Evolutionary conservation across 768 basidiomycete genomes (phyloP), one percentile per base, ranked within the genome.

Genomic region (Mycena haematopus): DNA sequence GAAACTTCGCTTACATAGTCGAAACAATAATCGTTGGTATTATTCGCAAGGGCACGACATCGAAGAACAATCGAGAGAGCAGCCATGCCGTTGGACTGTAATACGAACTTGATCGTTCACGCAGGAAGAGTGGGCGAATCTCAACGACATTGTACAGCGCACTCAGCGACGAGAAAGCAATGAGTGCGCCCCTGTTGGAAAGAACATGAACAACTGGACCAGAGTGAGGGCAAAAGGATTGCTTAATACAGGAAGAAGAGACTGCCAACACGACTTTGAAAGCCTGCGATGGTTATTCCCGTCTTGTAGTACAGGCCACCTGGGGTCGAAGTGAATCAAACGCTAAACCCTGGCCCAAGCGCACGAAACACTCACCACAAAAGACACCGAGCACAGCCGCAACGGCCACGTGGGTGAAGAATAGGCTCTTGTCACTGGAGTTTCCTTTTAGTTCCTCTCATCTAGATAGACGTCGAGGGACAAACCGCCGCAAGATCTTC

Each of bases 1-100:
- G 4, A 36, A 50, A 15, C 21, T 42, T 25, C 15, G 75, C 91
- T 70, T 66, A 93, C 90, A 95, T 92, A 5, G 92, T 87, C 4
- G 88, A 84, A 7, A 97, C 89, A 52, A 96, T 78, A 55, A 99
- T 89, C 0, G 94, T 95, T 2, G 96, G 96, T 40, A 97, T 82
- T 45, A 99, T 79, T 29, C 96, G 86, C 35, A 99, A 79, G 1
- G 96, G 96, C 45, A 97, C 79, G 56, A 96, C 86, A 70, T 99
- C 96, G 70, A 96, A 96, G 22, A 94, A 71, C 73, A 96, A 82
- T 8, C 94, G 85, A 0, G 93, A 90, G n/a, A 96, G 74, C 6
- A 98, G 79, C 96, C 96, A 99, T 0, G 95, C 86, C 13, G 93
- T 87, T 0, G 95, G 95, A 68, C 92, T 93, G 73, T 96, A 97